Evolutionary conservation across 495 filamentous ascomycete species (phyloP).

Genomic region (Penicillium egyptiacum): DNA sequence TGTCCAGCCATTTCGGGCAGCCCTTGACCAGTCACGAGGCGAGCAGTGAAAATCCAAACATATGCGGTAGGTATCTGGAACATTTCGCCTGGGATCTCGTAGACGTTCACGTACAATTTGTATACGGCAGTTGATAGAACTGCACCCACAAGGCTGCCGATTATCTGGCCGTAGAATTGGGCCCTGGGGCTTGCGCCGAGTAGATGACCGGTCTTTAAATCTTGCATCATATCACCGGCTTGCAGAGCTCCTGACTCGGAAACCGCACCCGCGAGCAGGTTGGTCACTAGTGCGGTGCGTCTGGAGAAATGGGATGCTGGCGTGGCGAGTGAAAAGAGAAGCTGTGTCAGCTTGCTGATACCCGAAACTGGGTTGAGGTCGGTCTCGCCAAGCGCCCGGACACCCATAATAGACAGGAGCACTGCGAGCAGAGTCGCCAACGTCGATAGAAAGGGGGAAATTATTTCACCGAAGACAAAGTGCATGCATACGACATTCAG

Average conservation of each 20-base stretch:
- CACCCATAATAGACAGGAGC: constrained; percentile 90
- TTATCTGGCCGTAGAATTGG: constrained; percentile 94
- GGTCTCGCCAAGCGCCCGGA: constrained; percentile 90
- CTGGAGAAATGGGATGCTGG: constrained; percentile 65
- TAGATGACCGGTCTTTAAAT: constrained; percentile 94
- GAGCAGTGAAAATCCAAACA: constrained; percentile 95
- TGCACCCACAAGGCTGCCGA: constrained; percentile 86
- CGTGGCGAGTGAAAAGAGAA: constrained; percentile 88
- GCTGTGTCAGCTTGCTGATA: constrained; percentile 93
- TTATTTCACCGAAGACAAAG: constrained; percentile 67
- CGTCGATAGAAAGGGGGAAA: constrained; percentile 66
- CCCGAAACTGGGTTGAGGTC: constrained; percentile 96
- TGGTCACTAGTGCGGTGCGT: constrained; percentile 75
- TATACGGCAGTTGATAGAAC: constrained; percentile 86
- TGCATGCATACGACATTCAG: constrained; percentile 81
- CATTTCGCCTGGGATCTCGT: constrained; percentile 78
- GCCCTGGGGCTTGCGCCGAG: constrained; percentile 89
- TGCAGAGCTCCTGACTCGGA: constrained; percentile 86
- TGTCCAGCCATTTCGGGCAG: constrained; percentile 78
- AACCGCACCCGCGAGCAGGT: constrained; percentile 91
- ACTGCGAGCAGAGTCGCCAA: constrained; percentile 85
- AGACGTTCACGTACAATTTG: constrained; percentile 85
- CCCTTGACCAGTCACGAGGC: constrained; percentile 90
- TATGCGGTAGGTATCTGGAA: constrained; percentile 94
- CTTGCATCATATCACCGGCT: constrained; percentile 97